Conservation (phyloP, 768 basidiomycete species). For the Cyclocybe cylindracea region DNA sequence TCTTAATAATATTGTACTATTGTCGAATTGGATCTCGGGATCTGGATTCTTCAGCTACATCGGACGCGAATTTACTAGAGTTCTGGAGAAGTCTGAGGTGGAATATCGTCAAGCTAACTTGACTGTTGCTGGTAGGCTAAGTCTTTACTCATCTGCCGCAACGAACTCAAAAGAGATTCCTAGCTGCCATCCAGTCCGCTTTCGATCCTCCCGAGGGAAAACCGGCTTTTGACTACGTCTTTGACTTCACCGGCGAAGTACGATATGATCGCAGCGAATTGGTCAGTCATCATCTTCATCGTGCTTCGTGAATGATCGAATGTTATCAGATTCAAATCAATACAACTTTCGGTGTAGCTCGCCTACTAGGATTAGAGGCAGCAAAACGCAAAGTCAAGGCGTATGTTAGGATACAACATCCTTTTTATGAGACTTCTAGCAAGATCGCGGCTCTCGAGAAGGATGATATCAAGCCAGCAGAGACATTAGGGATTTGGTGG, state of each 20-base stretch:
- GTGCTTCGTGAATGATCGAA: constrained; percentile 7
- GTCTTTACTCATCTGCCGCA: not conserved
- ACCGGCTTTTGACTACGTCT: constrained; percentile 75
- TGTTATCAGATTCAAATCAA: constrained; percentile 70
- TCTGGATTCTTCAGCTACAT: constrained; percentile 56
- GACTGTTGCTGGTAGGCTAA: constrained; percentile 61
- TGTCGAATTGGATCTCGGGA: too few species aligned
- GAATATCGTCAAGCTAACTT: constrained; percentile 85
- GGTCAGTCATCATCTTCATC: constrained; percentile 42
- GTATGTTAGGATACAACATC: constrained; percentile 75
- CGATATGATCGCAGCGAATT: constrained; percentile 73
- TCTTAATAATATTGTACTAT: not conserved
- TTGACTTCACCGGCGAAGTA: constrained; percentile 84
- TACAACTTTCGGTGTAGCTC: constrained; percentile 69
- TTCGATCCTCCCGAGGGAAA: constrained; percentile 75
- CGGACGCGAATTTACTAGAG: constrained; percentile 70
- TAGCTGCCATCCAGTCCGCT: constrained; percentile 66
- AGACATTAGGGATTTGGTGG: constrained; percentile 82
- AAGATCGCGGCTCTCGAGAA: constrained; percentile 71
- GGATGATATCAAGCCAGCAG: constrained; percentile 71
- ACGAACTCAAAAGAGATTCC: not conserved
- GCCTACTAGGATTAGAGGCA: constrained; percentile 73
- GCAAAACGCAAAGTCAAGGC: constrained; percentile 78
- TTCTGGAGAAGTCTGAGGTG: constrained; percentile 67
- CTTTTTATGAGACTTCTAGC: constrained; percentile 74